Evolutionary conservation across 2,329 filamentous ascomycete species (phyloP).

Genomic region (Talaromyces sp.): DNA sequence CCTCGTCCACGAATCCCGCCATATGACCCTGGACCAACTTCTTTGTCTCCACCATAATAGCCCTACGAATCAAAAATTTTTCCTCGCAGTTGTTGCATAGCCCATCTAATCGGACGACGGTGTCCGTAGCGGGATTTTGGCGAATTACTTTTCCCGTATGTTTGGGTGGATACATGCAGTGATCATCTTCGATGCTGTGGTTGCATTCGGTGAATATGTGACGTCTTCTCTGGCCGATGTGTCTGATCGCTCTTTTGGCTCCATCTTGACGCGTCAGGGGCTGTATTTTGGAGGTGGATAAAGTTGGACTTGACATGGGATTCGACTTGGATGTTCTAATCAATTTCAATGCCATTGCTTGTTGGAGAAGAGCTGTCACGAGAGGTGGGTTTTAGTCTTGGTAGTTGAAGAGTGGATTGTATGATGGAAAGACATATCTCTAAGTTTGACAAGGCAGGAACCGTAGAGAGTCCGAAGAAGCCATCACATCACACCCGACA

Average conservation of each 20-base stretch:
- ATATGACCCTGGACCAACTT: background rate
- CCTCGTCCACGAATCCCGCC: background rate
- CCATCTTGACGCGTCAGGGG: background rate
- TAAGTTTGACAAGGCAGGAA: background rate
- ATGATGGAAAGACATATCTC: background rate
- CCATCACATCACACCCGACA: background rate
- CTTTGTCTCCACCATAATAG: background rate
- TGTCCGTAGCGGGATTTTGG: background rate
- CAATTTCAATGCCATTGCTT: background rate
- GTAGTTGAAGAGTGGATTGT: background rate
- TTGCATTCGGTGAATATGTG: constrained; percentile 10
- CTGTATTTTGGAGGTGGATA: background rate
- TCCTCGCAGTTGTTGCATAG: constrained; percentile 12
- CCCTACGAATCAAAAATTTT: background rate
- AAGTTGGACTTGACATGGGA: background rate
- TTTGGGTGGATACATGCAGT: constrained; percentile 13
- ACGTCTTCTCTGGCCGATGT: background rate
- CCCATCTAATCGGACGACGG: background rate
- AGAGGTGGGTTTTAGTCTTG: background rate
- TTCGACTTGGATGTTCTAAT: background rate
- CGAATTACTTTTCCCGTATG: background rate
- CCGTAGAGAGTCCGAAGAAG: background rate
- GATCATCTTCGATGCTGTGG: constrained; percentile 11
- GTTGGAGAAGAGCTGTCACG: too few relatives aligned
- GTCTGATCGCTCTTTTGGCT: background rate